Evolutionary conservation across 331 rosid species (phyloP).

Genomic region (Rhamnella rubrinervis): DNA sequence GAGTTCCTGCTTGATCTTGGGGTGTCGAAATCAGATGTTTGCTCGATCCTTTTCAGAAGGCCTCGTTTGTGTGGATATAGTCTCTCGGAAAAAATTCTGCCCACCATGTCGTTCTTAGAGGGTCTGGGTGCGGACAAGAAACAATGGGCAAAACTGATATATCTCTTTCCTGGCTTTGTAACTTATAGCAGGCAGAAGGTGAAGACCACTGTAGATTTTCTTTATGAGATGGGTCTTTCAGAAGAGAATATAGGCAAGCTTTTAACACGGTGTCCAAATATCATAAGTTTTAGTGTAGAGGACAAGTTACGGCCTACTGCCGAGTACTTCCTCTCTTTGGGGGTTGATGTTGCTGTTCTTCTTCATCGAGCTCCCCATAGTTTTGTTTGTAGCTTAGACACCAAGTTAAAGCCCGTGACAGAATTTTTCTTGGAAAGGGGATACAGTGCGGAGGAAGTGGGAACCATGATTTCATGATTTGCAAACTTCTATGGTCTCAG

Average conservation of each 20-base stretch:
- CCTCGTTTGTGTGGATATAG: constrained; percentile 96
- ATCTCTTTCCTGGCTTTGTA: constrained; percentile 76
- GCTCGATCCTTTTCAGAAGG: constrained; percentile 61
- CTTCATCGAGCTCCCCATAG: constrained; percentile 56
- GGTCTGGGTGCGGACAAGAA: constrained; percentile 74
- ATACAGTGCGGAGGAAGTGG: constrained; percentile 58
- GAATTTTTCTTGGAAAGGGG: constrained; percentile 67
- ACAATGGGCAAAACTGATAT: constrained; percentile 87
- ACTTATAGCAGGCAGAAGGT: constrained; percentile 84
- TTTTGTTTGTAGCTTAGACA: constrained; percentile 74
- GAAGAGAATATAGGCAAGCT: constrained; percentile 69
- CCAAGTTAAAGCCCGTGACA: constrained; percentile 68
- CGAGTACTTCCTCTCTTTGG: constrained; percentile 60
- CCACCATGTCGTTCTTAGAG: constrained; percentile 81
- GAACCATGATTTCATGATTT: constrained; percentile 74
- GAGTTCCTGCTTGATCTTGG: constrained; percentile 94
- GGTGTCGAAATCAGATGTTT: constrained; percentile 63
- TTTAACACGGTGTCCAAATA: constrained; percentile 75
- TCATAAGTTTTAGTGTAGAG: constrained; percentile 75
- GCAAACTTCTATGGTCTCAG: constrained; percentile 66
- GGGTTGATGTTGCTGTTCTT: constrained; percentile 70
- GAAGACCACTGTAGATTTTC: constrained; percentile 54
- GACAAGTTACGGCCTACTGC: constrained; percentile 86
- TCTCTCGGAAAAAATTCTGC: constrained; percentile 71
- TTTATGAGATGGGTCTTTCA: constrained; percentile 69